Conservation (phyloP, 1,284 basidiomycete genomes). For the Ustilago lituana region DNA sequence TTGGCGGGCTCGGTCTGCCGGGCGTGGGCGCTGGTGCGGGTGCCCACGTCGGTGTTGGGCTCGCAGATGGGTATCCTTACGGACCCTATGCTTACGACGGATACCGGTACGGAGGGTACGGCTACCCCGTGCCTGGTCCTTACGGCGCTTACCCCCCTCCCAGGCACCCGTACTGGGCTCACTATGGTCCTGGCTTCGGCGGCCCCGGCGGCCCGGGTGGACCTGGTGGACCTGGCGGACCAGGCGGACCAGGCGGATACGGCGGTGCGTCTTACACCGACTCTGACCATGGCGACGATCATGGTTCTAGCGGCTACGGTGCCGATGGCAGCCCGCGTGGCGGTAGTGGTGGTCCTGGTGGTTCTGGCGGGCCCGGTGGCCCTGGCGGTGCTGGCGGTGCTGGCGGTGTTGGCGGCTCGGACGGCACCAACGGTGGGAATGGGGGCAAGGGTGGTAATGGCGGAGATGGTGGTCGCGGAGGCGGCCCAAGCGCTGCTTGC, state of each 20-base stretch:
- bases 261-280: too few relatives aligned
- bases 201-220: constrained; percentile 9
- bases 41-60: background rate
- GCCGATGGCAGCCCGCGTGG: constrained; percentile 1
- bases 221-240: constrained; percentile 2
- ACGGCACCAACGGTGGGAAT: background rate
- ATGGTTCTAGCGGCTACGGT: constrained; percentile 11
- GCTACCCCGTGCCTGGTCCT: background rate
- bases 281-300: constrained; percentile 13
- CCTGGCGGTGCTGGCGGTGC: constrained; percentile 6
- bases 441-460: constrained; percentile 21
- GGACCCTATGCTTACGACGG: background rate
- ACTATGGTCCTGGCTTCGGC: too few relatives aligned
- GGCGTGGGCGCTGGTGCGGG: too few relatives aligned
- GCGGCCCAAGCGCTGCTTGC: background rate
- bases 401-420: constrained; percentile 7
- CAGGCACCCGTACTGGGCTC: too few relatives aligned
- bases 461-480: constrained; percentile 1
- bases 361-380: constrained; percentile 12
- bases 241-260: constrained; percentile 14
- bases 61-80: constrained; percentile 4
- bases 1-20: too few relatives aligned
- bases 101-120: background rate
- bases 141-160: constrained; percentile 1
- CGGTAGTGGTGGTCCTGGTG: background rate